Evolutionary conservation across 163 green algal genomes (phyloP), one percentile per base, ranked within the genome.

Genomic region (Picocystis sp.): DNA sequence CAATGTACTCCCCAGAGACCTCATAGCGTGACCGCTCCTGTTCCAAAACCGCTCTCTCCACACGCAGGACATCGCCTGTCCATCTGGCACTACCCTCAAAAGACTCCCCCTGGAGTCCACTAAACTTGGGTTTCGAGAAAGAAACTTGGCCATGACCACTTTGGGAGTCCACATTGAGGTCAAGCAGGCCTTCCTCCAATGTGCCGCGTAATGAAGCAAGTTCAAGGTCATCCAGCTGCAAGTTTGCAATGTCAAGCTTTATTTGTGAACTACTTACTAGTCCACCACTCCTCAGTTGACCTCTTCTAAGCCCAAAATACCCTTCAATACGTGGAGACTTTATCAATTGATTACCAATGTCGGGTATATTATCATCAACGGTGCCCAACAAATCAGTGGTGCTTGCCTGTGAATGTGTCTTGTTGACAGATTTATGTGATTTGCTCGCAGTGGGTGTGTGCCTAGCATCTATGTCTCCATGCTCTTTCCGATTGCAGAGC

Each of bases 191-290:
- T 22, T 70, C 21, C 11, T 67, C 50, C 17, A 93, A 61, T 8
- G 63, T 34, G 2, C 87, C 87, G 8, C 87, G 58, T 63, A 96
- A 70, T 3, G 72, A 86, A 35, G 76, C 87, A 44, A 93, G 69
- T 69, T 96, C 87, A 50, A 96, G 69, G 58, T 95, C 86, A 59
- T 96, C 86, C 19, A 96, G 72, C 52, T 66, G 67, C 45, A 95
- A 64, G 33, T 76, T 66, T 41, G 63, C 48, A 15, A 84, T 58
- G 45, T 72, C 47, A 22, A 69, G 60, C 47, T 69, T 67, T 22
- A 83, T 58, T 45, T 54, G 24, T 24, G 24, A 21, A 24, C 38
- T 54, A 5, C 47, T 54, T 8, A 38, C 29, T 8, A 38, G 8
- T 11, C 29, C 29, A 8, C 29, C 29, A 38, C 29, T 38, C 8